Base-by-base conservation (phyloP, 805 yeast genomes). In the Nakazawaea sp. region DNA sequence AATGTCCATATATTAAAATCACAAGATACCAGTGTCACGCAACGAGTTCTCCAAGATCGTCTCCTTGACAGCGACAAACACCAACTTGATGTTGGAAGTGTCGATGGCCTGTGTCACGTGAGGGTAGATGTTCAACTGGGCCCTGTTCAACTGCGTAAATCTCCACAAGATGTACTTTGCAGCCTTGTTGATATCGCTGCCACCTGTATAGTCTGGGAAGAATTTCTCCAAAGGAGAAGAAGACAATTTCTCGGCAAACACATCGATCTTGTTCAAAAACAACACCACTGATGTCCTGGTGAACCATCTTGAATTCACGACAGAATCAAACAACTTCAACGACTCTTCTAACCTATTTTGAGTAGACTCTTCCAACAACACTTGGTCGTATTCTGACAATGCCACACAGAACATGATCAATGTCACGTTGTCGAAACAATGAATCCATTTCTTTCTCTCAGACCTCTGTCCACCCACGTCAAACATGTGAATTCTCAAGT, bases 391-490 rank as follows among this genome's bases (percentile, higher is more conserved):
- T 55, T 89, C 97, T 2, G 90, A 79, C 37, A 89, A 60, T 0
- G 97, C 88, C 17, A 88, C 96, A 58, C 96, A 88, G 55, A 88
- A 89, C 42, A 89, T 85, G 35, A 89, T 81, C 32, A 84, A 68
- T 0, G 96, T 83, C 24, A 89, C 96, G 49, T 88, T 87, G 57
- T 88, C 96, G 51, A 92, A 92, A 53, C 96, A 86, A 59, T 92
- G 94, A 44, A 92, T 88, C 41, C 98, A 92, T 59, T 92, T 90
- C 52, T 84, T 85, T 37, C 98, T 78, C 63, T 92, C 98, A 3
- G 94, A 78, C 50, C 98, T 69, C 59, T 92, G 98, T 2, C 97
- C 97, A 45, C 97, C 97, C 33, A 89, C 96, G 57, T 89, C 97
- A 52, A 66, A 78, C 48, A 81, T 66, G 49, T 78, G 84, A 34